Base-by-base conservation (phyloP, 176 grass and related monocot species). In the Aechmea fasciata region DNA sequence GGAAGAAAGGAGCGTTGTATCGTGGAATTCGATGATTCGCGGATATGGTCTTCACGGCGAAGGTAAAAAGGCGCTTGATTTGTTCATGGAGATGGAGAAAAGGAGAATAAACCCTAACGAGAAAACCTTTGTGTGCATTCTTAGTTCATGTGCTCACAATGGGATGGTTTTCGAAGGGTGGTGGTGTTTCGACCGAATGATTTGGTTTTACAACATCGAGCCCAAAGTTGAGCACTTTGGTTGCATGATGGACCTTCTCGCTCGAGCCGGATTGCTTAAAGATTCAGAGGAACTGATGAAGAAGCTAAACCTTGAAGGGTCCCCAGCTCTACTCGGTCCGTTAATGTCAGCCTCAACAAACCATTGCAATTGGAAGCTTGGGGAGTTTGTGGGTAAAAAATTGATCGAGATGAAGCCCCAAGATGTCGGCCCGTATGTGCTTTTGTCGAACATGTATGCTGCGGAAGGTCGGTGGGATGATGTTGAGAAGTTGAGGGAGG, bases 1-100 rank as follows among this genome's bases (percentile, higher is more conserved):
- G 84, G 17, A 29, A 0, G 81, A 85, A 29, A 72, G 13, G 33
- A 87, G 73, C 57, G 82, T 77, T 3, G 79, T 73, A 0, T 82
- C 88, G 1, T 91, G 88, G 88, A 91, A 91, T 63, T 91, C 84
- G 2, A 85, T 91, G 88, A 91, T 91, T 50, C 77, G 82, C 0
- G 82, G 88, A 9, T 82, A 85, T 52, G 88, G 88, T 15, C 53
- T 87, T 69, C 88, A 87, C 5, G 82, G 89, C 14, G 52, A 80
- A 15, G 76, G 69, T 2, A 54, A 73, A 22, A 87, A 87, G 76
- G 89, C 89, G 3, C 63, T 91, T 1, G 76, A 83, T 61, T 51
- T 91, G 70, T 91, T 91, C 63, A 59, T 83, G 26, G 79, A 85
- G 73, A 91, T 91, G 85, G 85, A 91, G 69, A 85, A 57, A 48